These are phyloP conservation scores for Amanita thiersii DNA, from an alignment of 768 basidiomycete genomes.

Conservation along the genomic window DNA sequence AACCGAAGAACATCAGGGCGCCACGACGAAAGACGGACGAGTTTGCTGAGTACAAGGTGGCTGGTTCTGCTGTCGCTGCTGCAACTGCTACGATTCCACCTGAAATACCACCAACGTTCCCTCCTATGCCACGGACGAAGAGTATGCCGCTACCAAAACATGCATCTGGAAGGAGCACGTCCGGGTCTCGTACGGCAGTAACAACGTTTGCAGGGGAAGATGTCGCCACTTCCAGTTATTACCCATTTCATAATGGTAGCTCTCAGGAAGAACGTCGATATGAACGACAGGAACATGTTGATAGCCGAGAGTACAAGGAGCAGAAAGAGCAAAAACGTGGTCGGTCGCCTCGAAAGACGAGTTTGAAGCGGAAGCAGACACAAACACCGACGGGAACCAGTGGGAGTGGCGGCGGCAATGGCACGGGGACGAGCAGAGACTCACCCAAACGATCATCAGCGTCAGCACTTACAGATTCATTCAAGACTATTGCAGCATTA, in stretches of 20 bases:
- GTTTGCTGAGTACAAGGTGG: conserved; percentile 1
- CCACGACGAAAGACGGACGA: conserved; percentile 10
- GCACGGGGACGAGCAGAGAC: conserved; percentile 8
- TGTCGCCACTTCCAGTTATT: too few species aligned
- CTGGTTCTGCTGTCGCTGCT: too few species aligned
- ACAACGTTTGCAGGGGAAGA: conserved; percentile 13
- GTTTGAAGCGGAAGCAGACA: conserved; percentile 18
- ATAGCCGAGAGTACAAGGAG: conserved; percentile 10
- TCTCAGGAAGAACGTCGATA: conserved; percentile 5
- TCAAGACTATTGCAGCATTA: conserved; percentile 8
- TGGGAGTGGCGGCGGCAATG: neutral
- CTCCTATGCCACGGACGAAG: conserved; percentile 33
- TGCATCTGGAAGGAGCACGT: conserved; percentile 4
- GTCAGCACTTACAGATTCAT: conserved; percentile 7
- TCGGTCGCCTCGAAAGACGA: conserved; percentile 17
- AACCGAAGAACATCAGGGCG: conserved; percentile 15
- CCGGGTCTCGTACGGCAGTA: conserved; percentile 13
- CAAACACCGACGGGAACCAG: conserved; percentile 1
- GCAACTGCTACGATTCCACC: neutral
- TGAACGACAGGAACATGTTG: conserved; percentile 6
- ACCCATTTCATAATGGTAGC: neutral
- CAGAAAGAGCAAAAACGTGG: conserved; percentile 19
- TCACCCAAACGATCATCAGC: conserved; percentile 9
- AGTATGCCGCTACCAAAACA: conserved; percentile 32
- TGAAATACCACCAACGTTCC: neutral